Evolutionary conservation across 2,329 filamentous ascomycete species (phyloP).

Genomic region (Chrysoporthe puriensis): DNA sequence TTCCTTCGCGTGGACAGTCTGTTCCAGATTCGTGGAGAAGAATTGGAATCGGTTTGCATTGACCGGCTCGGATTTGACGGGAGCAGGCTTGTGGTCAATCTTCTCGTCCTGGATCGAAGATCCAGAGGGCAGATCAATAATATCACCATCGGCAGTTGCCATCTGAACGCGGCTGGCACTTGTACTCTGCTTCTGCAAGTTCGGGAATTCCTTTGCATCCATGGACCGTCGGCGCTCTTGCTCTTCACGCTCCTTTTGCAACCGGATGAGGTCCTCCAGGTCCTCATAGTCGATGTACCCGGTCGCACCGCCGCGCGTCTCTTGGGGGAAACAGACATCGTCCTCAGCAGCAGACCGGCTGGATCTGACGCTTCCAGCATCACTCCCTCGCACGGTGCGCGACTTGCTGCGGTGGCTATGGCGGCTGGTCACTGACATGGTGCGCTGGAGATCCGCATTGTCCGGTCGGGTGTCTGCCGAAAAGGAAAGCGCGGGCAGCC

Average conservation of each 20-base stretch:
- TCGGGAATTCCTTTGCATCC: conserved; percentile 60
- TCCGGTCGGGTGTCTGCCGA: conserved; percentile 48
- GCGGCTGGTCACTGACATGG: conserved; percentile 70
- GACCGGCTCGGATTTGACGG: conserved; percentile 31
- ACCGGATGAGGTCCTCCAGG: conserved; percentile 85
- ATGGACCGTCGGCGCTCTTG: conserved; percentile 48
- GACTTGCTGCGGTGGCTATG: conserved; percentile 61
- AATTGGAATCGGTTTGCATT: conserved; percentile 78
- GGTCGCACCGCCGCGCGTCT: conserved; percentile 69
- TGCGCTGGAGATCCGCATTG: conserved; percentile 65
- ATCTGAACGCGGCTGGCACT: conserved; percentile 39
- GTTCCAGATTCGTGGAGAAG: conserved; percentile 93
- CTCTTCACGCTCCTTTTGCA: conserved; percentile 44
- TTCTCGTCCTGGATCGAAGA: conserved; percentile 55
- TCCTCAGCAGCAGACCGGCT: conserved; percentile 74
- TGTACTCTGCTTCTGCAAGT: conserved; percentile 54
- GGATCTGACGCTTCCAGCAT: conserved; percentile 63
- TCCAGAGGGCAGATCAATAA: conserved; percentile 56
- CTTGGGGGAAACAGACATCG: conserved; percentile 85
- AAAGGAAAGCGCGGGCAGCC: conserved; percentile 71
- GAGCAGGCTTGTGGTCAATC: conserved; percentile 35
- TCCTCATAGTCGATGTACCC: conserved; percentile 91
- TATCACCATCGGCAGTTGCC: conserved; percentile 59
- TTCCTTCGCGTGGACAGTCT: conserved; percentile 88
- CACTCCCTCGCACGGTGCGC: conserved; percentile 60